Conservation (phyloP, 306 rosid species). For the Benincasa hispida region DNA sequence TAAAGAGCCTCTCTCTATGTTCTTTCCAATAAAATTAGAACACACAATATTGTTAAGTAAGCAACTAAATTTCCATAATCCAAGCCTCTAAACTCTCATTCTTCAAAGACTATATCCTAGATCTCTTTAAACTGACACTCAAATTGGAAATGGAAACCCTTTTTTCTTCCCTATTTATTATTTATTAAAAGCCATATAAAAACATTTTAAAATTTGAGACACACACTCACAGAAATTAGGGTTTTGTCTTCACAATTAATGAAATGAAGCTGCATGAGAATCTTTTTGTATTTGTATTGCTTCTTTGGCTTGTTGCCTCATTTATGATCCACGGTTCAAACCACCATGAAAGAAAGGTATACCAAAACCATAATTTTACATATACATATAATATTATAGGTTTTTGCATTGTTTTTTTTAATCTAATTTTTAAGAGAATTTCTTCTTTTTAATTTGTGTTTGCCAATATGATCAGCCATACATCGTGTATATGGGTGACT, state of each 20-base stretch:
- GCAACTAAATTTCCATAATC: not conserved
- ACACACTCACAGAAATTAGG: too few species aligned
- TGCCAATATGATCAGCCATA: slow-evolving; percentile 33
- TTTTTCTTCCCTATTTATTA: not conserved
- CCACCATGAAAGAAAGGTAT: slow-evolving; percentile 8
- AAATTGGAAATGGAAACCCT: not conserved
- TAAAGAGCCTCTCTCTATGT: too few species aligned
- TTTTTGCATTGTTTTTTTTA: not conserved
- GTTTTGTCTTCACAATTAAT: too few species aligned
- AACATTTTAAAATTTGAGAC: too few species aligned
- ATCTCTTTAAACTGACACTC: not conserved
- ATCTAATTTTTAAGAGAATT: too few species aligned
- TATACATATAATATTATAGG: too few species aligned
- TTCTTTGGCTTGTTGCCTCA: not conserved
- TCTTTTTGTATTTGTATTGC: not conserved
- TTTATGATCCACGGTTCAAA: slow-evolving; percentile 4
- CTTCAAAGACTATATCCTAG: not conserved
- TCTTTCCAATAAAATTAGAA: too few species aligned
- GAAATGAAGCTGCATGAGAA: not conserved
- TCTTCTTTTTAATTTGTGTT: too few species aligned
- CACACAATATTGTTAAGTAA: not conserved
- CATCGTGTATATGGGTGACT: slow-evolving; percentile 73
- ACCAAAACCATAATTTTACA: not conserved
- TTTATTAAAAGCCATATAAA: too few species aligned
- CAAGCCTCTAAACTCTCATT: slow-evolving; percentile 3